A percentile compares a stretch with the other conserved stretches of the same genome.
Conservation (phyloP, 306 rosid species). For the Cucurbita ficifolia region DNA sequence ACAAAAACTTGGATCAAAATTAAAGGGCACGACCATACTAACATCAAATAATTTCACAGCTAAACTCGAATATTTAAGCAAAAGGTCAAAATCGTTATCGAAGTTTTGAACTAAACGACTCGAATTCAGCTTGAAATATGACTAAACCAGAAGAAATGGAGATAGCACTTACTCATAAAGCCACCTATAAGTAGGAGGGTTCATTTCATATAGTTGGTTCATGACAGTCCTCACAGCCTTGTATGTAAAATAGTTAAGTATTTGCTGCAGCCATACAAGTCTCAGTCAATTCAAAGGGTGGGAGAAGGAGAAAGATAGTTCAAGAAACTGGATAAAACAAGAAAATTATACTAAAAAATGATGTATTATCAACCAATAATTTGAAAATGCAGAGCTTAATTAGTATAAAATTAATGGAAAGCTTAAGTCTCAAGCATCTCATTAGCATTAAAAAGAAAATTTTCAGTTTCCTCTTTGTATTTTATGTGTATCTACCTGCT, state of each 20-base stretch:
- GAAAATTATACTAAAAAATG: not conserved
- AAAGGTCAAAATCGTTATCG: not conserved
- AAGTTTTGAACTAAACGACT: not conserved
- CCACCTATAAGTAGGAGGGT: slow-evolving; percentile 81
- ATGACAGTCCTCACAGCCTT: slow-evolving; percentile 95
- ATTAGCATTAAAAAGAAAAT: too few species aligned
- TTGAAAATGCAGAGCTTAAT: not conserved
- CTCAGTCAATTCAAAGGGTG: slow-evolving; percentile 10
- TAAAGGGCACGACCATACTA: not conserved
- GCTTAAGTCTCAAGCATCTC: not conserved
- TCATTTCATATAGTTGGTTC: slow-evolving; percentile 87
- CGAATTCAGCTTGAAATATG: not conserved
- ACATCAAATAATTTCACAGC: not conserved
- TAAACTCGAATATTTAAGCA: not conserved
- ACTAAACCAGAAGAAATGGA: not conserved
- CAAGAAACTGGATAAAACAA: not conserved
- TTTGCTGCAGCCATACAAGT: slow-evolving; percentile 50
- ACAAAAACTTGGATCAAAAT: slow-evolving; percentile 3
- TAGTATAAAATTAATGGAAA: not conserved
- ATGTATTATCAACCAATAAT: not conserved
- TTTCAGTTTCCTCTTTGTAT: not conserved
- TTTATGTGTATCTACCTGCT: not conserved
- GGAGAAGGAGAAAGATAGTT: not conserved
- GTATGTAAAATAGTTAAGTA: slow-evolving; percentile 81
- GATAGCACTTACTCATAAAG: slow-evolving; percentile 64